These are phyloP conservation scores for Tinospora cordifolia DNA, from an alignment of 164 flowering plant genomes.

Conservation along the genomic window DNA sequence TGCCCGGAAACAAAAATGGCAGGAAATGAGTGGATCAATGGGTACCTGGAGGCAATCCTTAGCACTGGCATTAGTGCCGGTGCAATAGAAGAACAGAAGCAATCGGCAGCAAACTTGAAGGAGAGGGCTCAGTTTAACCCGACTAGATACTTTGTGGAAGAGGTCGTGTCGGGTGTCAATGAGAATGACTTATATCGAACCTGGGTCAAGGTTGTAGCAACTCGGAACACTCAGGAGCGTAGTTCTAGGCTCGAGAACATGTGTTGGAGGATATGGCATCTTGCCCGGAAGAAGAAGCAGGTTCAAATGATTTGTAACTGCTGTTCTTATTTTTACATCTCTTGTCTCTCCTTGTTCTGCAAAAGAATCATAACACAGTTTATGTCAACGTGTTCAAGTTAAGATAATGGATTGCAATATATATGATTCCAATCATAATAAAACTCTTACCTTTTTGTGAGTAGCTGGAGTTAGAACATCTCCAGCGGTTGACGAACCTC, in stretches of 20 bases:
- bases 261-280: slow-evolving; percentile 99
- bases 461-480: slow-evolving; percentile 57
- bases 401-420: no score
- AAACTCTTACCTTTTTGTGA: background rate
- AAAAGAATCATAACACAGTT: background rate
- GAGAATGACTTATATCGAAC: slow-evolving; percentile 86
- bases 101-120: background rate
- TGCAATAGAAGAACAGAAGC: slow-evolving; percentile 13
- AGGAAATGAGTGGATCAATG: slow-evolving; percentile 24
- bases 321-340: background rate
- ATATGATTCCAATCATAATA: background rate
- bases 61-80: slow-evolving; percentile 10
- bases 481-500: slow-evolving; percentile 40
- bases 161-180: slow-evolving; percentile 70
- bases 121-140: slow-evolving; percentile 60
- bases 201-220: slow-evolving; percentile 97
- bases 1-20: slow-evolving; percentile 10
- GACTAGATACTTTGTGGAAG: slow-evolving; percentile 41
- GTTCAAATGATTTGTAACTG: slow-evolving; percentile 18
- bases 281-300: slow-evolving; percentile 79
- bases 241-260: slow-evolving; percentile 87
- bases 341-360: background rate
- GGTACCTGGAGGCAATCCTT: slow-evolving; percentile 19
- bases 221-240: slow-evolving; percentile 77
- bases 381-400: background rate